Percentiles rank a stretch among this genome's conserved stretches.
Evolutionary conservation across 106 monocot species (phyloP).

Genomic region (Allium cepa): DNA sequence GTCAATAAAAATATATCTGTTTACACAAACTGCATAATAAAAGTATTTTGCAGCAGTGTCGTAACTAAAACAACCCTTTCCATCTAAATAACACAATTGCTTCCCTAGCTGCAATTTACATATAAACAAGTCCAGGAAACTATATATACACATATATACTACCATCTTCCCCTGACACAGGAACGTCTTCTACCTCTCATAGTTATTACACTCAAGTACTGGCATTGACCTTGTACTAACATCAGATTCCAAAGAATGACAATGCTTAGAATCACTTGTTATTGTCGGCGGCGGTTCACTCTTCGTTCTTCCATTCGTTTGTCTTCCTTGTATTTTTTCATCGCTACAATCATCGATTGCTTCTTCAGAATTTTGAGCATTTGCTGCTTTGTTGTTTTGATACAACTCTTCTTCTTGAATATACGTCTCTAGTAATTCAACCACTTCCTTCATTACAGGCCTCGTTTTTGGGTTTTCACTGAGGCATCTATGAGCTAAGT

Average conservation of each 20-base stretch:
- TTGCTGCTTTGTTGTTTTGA: not conserved
- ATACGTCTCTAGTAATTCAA: conserved; percentile 27
- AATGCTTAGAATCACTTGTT: not conserved
- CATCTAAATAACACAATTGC: not conserved
- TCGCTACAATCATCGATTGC: not conserved
- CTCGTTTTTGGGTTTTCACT: conserved; percentile 48
- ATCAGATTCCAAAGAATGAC: not conserved
- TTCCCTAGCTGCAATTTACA: not conserved
- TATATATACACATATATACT: not conserved
- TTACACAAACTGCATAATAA: no score
- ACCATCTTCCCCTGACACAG: not conserved
- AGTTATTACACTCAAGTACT: conserved; percentile 2
- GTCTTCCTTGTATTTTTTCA: not conserved
- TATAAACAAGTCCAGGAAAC: conserved; percentile 1
- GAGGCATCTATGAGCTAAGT: conserved; percentile 51
- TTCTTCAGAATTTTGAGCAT: not conserved
- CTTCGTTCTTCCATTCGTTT: conserved; percentile 1
- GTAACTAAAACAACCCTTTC: no score
- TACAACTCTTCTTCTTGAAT: conserved; percentile 3
- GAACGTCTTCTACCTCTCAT: conserved; percentile 5
- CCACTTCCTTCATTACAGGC: conserved; percentile 49
- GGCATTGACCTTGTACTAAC: not conserved
- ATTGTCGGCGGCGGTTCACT: not conserved
- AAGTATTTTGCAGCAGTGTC: no score
- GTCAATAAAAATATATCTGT: no score